Percentiles rank a stretch among this genome's conserved stretches.
These are phyloP conservation scores for Cryphonectria japonica DNA, from an alignment of 2,329 filamentous ascomycete genomes.

Conservation along the genomic window DNA sequence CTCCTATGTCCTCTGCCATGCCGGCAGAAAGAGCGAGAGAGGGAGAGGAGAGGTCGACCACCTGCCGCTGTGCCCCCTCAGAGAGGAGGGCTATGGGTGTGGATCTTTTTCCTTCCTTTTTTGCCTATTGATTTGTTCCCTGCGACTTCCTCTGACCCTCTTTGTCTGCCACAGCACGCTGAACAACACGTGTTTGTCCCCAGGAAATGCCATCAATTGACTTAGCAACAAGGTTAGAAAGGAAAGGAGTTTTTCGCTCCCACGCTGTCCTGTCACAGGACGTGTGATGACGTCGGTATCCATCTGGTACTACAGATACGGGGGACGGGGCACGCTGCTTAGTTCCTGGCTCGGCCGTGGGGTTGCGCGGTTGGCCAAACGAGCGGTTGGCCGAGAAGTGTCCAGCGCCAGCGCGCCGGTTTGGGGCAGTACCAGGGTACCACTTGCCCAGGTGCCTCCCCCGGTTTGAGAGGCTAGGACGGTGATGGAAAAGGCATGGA, in stretches of 20 bases:
- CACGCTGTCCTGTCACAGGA: not conserved
- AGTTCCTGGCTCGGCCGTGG: not conserved
- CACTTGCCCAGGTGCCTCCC: not conserved
- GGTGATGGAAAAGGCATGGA: not conserved
- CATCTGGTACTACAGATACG: not conserved
- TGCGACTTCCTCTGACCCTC: not conserved
- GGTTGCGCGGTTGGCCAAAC: not conserved
- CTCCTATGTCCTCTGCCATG: constrained; percentile 20
- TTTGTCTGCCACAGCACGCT: constrained; percentile 1
- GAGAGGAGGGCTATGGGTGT: constrained; percentile 16
- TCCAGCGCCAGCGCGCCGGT: not conserved
- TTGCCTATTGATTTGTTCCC: not conserved
- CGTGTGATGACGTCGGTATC: not conserved
- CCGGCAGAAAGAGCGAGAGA: not conserved
- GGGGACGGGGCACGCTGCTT: not conserved
- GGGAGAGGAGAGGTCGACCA: not conserved
- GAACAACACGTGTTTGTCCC: not conserved
- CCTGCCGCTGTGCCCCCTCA: constrained; percentile 13
- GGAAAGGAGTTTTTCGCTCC: not conserved
- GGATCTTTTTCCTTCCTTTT: not conserved
- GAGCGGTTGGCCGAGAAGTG: not conserved
- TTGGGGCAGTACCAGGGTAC: not conserved
- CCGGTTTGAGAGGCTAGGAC: not conserved
- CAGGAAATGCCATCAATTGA: not conserved
- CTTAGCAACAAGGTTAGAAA: not conserved